phyloP scores from a whole-genome alignment of 2,329 filamentous ascomycete species.

The Sarocladiaceae sp. region DNA sequence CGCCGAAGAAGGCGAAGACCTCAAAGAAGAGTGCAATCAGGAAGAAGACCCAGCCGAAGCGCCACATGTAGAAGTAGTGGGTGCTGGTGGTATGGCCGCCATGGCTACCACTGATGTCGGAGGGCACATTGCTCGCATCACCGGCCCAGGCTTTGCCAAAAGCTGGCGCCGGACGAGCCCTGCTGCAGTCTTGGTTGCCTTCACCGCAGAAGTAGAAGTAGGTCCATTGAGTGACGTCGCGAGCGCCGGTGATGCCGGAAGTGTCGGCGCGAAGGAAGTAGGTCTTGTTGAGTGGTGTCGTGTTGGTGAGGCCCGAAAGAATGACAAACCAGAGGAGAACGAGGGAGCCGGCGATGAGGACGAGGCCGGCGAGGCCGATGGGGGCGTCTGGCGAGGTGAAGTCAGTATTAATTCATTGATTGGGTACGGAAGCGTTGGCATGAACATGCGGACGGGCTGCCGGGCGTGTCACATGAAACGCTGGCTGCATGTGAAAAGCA shows the following conservation, averaged over 20 bases:
- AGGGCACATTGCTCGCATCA: constrained; percentile 36
- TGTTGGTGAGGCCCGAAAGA: constrained; percentile 44
- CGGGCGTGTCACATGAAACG: constrained; percentile 9
- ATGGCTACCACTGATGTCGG: constrained; percentile 41
- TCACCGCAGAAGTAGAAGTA: constrained; percentile 78
- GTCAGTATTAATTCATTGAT: not conserved
- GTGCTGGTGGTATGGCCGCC: constrained; percentile 48
- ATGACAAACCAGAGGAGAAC: constrained; percentile 54
- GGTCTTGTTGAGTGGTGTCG: constrained; percentile 60
- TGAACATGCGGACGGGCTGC: constrained; percentile 5
- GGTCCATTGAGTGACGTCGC: constrained; percentile 72
- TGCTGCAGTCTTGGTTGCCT: constrained; percentile 58
- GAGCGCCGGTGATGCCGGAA: constrained; percentile 61
- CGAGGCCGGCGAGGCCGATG: constrained; percentile 35
- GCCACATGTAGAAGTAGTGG: constrained; percentile 74
- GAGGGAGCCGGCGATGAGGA: constrained; percentile 45
- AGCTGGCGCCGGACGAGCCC: constrained; percentile 55
- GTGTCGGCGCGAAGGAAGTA: constrained; percentile 86
- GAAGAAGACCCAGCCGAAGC: constrained; percentile 90
- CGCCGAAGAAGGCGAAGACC: constrained; percentile 58
- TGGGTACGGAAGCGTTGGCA: not conserved
- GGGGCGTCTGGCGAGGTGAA: constrained; percentile 26
- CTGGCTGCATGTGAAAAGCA: constrained; percentile 2
- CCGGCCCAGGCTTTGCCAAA: constrained; percentile 64
- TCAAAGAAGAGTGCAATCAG: constrained; percentile 79